Base-by-base conservation (phyloP, 2,329 filamentous ascomycete species). In the Aspergillus sp. region DNA sequence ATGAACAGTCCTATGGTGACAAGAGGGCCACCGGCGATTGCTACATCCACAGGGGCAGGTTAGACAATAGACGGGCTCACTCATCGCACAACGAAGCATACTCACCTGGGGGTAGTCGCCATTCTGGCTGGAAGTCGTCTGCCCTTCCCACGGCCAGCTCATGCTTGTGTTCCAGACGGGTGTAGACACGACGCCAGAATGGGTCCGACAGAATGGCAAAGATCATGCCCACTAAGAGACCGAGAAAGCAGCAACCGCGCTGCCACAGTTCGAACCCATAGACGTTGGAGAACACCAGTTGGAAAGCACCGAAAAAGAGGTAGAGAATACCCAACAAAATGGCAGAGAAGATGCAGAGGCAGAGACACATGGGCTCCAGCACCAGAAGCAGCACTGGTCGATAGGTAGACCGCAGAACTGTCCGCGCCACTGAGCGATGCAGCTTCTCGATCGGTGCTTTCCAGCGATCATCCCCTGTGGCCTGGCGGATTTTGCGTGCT, bases 261-360 rank as follows among this genome's bases (percentile, higher is more conserved):
- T 95, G 86, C 75, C 85, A 93, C 8, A 89, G 71, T 42, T 80
- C 81, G 70, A 95, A 90, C 13, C 79, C 82, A 62, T 94, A 85
- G 37, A 86, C 82, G 36, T 76, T 78, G 27, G 74, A 64, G 59
- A 95, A 95, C 11, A 95, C 82, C 36, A 94, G 71, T 5, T 85
- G 79, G 57, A 95, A 95, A 0, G 90, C 89, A 13, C 89, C 89
- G 62, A 95, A 94, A 72, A 94, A 95, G 33, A 95, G 79, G 61
- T 95, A 95, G 2, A 95, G 70, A 36, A 95, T 85, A 5, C 90
- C 90, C 6, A 95, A 74, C n/a, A 95, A 72, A 42, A 96, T 80
- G 33, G 89, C 88, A 1, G 87, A 88, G 55, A 90, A 86, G 19
- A 93, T 68, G 65, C 89, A 93, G 27, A 96, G 80, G 53, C 82